A percentile compares a stretch with the other conserved stretches of the same genome.
Evolutionary conservation across 495 filamentous ascomycete genomes (phyloP).

Genomic region (Penicillium arizonense): DNA sequence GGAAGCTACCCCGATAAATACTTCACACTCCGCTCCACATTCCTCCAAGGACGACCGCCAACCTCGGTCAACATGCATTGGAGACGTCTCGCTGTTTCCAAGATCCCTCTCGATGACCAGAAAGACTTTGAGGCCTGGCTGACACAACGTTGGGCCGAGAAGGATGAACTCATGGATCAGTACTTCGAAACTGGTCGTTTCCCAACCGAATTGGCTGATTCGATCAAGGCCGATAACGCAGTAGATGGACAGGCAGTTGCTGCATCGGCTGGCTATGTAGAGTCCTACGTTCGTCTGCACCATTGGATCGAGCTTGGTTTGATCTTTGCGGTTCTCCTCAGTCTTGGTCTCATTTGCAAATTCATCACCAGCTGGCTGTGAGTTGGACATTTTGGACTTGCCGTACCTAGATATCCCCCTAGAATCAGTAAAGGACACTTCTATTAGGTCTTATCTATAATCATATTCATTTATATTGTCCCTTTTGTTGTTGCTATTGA

Average conservation of each 20-base stretch:
- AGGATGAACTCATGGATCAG: constrained; percentile 58
- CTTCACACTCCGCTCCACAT: constrained; percentile 63
- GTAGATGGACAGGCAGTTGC: constrained; percentile 30
- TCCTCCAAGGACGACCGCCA: constrained; percentile 63
- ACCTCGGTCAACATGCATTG: constrained; percentile 72
- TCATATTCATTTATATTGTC: neutral
- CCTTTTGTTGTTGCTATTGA: too few species aligned
- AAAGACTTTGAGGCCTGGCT: constrained; percentile 59
- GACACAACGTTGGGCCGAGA: constrained; percentile 58
- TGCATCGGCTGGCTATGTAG: constrained; percentile 52
- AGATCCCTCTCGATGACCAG: constrained; percentile 59
- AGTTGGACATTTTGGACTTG: constrained; percentile 9
- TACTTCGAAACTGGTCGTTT: constrained; percentile 59
- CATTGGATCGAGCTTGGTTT: constrained; percentile 55
- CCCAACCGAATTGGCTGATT: constrained; percentile 54
- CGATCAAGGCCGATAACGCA: constrained; percentile 37
- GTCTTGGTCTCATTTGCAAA: constrained; percentile 30
- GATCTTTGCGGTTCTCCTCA: constrained; percentile 52
- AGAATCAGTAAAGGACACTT: neutral
- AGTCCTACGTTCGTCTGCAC: constrained; percentile 53
- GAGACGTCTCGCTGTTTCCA: constrained; percentile 56
- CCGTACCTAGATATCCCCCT: neutral
- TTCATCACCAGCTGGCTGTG: constrained; percentile 8
- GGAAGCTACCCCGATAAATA: constrained; percentile 64
- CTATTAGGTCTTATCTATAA: neutral